Base-by-base conservation (phyloP, 495 filamentous ascomycete species). In the Penicillium ucsense region DNA sequence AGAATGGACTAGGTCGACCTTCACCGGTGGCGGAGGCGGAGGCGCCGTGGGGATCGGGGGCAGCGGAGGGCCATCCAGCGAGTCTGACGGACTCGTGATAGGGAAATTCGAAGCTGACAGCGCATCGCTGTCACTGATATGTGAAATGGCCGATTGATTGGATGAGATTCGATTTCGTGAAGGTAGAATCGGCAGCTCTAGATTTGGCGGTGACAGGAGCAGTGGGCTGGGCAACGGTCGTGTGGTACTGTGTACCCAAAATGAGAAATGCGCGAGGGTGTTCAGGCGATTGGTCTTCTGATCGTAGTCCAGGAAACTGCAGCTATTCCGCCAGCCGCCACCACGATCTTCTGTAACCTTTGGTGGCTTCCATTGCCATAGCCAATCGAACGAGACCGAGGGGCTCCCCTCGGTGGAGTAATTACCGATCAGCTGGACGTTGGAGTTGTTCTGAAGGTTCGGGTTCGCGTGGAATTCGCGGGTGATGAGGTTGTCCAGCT, bases 241-340 rank as follows among this genome's bases (percentile, higher is more conserved):
- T 37, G 55, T 53, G 30, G 64, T 73, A 79, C 86, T 94, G 42
- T 90, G 78, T 46, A 97, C 89, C 84, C 88, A 97, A 61, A 96
- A 96, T 9, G 86, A 89, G 66, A 98, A 95, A 54, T 79, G 85
- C 1, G 88, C 89, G 40, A 98, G 77, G 7, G 89, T 90, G 48
- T 90, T 80, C 43, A 98, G 64, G 38, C 86, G 81, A 65, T 98
- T 92, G 11, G 89, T 86, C 49, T 89, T 80, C 60, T 91, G 86
- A 55, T 98, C 89, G 64, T 98, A 98, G 63, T 97, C 92, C 55
- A 95, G 79, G 61, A 98, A 92, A 56, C 89, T 95, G 75, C 92
- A 97, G 58, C 81, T 84, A 55, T 90, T 97, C 56, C 86, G 85
- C 92, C 92, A 97, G 28, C 92, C 92, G 35, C 86, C 88, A 37